These are phyloP conservation scores for Escovopsis sp. DNA, from an alignment of 2,329 filamentous ascomycete genomes.

Conservation along the genomic window DNA sequence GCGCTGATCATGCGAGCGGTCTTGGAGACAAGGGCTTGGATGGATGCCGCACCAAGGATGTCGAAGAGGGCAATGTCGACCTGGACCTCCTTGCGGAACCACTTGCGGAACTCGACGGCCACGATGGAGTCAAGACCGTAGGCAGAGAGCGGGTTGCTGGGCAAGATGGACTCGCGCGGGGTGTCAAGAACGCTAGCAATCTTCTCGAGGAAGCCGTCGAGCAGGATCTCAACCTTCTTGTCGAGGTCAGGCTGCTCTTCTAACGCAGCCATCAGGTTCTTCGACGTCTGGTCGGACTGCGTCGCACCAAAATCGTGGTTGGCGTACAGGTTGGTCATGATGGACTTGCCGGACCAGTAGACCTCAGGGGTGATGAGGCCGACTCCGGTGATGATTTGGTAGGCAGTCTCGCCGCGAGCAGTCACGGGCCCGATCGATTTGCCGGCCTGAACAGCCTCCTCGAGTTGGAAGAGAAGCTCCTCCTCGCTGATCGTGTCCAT, in stretches of 20 bases:
- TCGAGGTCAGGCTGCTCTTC: constrained; percentile 4
- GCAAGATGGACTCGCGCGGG: constrained; percentile 5
- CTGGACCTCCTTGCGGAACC: constrained; percentile 8
- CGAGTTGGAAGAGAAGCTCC: constrained; percentile 11
- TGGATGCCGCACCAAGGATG: constrained; percentile 9
- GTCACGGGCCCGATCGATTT: constrained; percentile 3
- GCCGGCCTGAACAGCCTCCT: constrained; percentile 9
- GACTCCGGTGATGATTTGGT: constrained; percentile 12
- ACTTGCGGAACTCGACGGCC: constrained; percentile 11
- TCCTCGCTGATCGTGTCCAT: constrained; percentile 9
- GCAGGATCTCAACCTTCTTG: constrained; percentile 6
- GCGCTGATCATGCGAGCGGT: constrained; percentile 9
- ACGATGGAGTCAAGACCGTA: constrained; percentile 12
- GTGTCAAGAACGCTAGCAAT: constrained; percentile 8
- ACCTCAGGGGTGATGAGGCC: constrained; percentile 10
- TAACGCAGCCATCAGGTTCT: constrained; percentile 8
- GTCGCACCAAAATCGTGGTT: constrained; percentile 10
- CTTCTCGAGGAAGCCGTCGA: constrained; percentile 8
- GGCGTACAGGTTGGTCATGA: constrained; percentile 10
- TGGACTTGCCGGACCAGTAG: constrained; percentile 11
- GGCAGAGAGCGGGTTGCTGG: constrained; percentile 7
- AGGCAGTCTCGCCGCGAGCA: constrained; percentile 8
- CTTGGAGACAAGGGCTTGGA: constrained; percentile 10
- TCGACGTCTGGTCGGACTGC: constrained; percentile 5
- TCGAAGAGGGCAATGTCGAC: constrained; percentile 11